Evolutionary conservation across 345 rosid genomes (phyloP), one percentile per base, ranked within the genome.

Genomic region (Iberis pinnata): DNA sequence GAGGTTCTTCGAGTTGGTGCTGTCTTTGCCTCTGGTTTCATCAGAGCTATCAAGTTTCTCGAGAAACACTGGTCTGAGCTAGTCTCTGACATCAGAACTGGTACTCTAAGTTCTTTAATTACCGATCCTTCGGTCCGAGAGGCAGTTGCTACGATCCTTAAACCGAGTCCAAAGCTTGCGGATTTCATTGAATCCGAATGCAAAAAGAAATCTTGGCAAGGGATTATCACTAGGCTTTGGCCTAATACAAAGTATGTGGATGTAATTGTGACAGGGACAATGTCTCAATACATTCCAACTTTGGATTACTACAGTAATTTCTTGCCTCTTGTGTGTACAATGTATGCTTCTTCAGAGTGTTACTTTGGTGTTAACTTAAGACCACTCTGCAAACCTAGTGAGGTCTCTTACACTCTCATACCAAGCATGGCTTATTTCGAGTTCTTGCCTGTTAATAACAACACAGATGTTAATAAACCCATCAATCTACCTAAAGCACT

Each of bases 291-390:
- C 42, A 92, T 92, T 50, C 96, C 93, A 15, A 88, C 86, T 41
- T 83, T 92, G 38, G 98, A 92, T 69, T 88, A 78, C 61, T 85
- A 88, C 48, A 92, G 96, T 68, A 79, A 82, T 41, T 79, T 80
- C 29, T 72, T 92, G 66, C 96, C 98, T 38, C 81, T 92, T 45
- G 96, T 92, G 26, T 92, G 96, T 73, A 84, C 98, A 47, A 88
- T 88, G 96, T 92, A 92, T 70, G 98, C 96, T 33, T 92, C 98
- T 11, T 88, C 96, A 1, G 97, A 89, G 75, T 89, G 97, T 76
- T 89, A 89, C 56, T 89, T 89, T 49, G 97, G 97, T 13, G 81
- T 89, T 63, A 89, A 89, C 63, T 76, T 89, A 11, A 72, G 79
- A 19, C 95, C 97, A 27, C 74, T 89, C 14, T 74, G 93, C 73